Conservation (phyloP, 768 basidiomycete genomes). For the Lentinula sp. region DNA sequence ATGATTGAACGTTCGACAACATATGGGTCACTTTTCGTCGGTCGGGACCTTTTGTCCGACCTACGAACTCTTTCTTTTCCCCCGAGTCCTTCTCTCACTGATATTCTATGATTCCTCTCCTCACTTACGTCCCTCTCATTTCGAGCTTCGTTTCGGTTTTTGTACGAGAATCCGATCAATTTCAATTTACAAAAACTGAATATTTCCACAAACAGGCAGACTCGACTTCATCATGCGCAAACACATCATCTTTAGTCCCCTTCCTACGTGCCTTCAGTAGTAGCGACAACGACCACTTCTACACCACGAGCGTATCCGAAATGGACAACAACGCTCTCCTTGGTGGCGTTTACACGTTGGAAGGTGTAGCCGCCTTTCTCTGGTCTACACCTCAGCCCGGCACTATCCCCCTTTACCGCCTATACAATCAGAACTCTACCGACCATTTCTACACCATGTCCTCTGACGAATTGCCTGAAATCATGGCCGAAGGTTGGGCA, state of each 20-base stretch:
- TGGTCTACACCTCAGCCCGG: background rate
- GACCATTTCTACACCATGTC: background rate
- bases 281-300: background rate
- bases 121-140: too few relatives aligned
- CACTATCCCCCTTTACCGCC: background rate
- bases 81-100: too few relatives aligned
- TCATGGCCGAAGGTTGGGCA: background rate
- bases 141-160: too few relatives aligned
- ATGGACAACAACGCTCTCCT: background rate
- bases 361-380: background rate
- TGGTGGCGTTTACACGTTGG: background rate
- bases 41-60: too few relatives aligned
- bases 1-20: too few relatives aligned
- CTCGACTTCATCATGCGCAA: background rate
- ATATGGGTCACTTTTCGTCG: too few relatives aligned
- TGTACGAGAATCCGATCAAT: too few relatives aligned
- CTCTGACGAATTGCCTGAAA: background rate
- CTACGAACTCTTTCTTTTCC: too few relatives aligned
- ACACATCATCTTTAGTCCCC: background rate
- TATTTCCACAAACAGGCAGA: background rate
- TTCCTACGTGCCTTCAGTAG: background rate
- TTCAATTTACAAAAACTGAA: too few relatives aligned
- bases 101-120: too few relatives aligned
- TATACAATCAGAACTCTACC: background rate
- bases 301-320: background rate